Evolutionary conservation across 192 early-diverging fungal species (phyloP).

Genomic region (Backusella luteola): DNA sequence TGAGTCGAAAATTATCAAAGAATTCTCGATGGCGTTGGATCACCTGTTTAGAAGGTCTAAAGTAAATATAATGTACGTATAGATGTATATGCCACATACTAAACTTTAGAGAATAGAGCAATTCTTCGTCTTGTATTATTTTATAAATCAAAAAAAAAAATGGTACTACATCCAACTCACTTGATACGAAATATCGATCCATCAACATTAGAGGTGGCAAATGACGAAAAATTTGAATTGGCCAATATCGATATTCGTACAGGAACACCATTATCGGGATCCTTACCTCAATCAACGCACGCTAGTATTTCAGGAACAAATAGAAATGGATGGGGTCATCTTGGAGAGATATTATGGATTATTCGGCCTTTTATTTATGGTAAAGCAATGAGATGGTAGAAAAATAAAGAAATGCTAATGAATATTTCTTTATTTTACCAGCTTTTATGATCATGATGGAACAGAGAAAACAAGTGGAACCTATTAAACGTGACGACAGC

Average conservation of each 20-base stretch:
- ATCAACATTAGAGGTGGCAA: conserved; percentile 9
- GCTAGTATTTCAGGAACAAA: background rate
- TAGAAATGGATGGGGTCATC: conserved; percentile 4
- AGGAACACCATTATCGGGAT: conserved; percentile 8
- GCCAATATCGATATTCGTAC: conserved; percentile 19
- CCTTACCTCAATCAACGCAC: background rate
- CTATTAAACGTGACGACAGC: background rate
- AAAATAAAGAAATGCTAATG: background rate
- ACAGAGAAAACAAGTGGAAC: background rate
- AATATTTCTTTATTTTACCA: background rate
- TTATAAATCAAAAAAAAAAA: background rate
- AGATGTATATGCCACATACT: background rate
- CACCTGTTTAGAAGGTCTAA: conserved; percentile 14
- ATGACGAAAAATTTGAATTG: conserved; percentile 18
- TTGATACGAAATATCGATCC: conserved; percentile 23
- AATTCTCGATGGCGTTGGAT: conserved; percentile 18
- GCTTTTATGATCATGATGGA: conserved; percentile 11
- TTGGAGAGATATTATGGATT: conserved; percentile 25
- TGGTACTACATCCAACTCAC: conserved; percentile 24
- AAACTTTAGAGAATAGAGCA: conserved; percentile 5
- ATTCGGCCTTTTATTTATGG: conserved; percentile 27
- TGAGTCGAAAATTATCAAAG: conserved; percentile 10
- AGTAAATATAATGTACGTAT: background rate
- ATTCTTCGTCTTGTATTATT: conserved; percentile 12
- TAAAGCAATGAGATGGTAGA: background rate